phyloP scores from a whole-genome alignment of 2,329 filamentous ascomycete genomes.

The Microsporum audouinii region DNA sequence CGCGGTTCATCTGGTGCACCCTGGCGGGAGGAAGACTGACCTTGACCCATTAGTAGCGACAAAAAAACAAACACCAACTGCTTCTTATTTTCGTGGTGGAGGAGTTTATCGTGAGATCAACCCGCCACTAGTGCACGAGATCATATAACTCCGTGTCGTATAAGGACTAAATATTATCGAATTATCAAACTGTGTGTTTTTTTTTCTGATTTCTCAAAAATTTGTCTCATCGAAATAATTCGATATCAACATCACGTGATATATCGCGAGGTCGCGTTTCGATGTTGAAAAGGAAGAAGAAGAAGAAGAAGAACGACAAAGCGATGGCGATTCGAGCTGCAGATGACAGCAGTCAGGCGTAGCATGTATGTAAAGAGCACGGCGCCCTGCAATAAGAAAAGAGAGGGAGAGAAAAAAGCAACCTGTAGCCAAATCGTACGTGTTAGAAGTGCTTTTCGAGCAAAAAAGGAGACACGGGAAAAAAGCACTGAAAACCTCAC shows the following conservation, averaged over 20 bases:
- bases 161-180: background rate
- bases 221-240: background rate
- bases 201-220: background rate
- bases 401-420: background rate
- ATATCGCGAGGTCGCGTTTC: background rate
- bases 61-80: background rate
- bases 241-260: background rate
- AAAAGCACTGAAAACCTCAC: background rate
- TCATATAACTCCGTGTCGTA: background rate
- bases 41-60: conserved; percentile 30
- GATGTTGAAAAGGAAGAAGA: background rate
- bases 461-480: background rate
- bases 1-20: conserved; percentile 15
- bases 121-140: background rate
- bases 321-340: background rate
- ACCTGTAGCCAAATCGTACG: background rate
- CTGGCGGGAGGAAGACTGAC: conserved; percentile 31
- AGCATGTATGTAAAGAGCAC: background rate
- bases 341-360: background rate
- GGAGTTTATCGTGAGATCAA: background rate
- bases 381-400: background rate
- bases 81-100: background rate
- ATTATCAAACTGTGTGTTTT: background rate
- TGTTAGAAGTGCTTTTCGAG: background rate
- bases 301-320: background rate